Evolutionary conservation across 108 stramenopile species (phyloP).

Genomic region (Pseudonitzschia pungens): DNA sequence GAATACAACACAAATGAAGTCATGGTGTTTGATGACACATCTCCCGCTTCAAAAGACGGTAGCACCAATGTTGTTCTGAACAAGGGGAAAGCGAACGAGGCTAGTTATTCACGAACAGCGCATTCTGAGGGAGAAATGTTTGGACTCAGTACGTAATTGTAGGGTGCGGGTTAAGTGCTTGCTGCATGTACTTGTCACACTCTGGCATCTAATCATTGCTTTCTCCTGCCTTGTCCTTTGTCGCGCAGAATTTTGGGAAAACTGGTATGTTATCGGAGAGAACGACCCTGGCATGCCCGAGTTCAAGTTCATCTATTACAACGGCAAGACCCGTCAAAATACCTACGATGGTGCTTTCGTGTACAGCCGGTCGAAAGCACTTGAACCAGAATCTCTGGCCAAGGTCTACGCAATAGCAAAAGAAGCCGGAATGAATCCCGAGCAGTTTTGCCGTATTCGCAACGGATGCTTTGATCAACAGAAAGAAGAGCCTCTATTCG

Average conservation of each 20-base stretch:
- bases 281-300: constrained; percentile 75
- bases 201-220: neutral
- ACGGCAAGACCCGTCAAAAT: constrained; percentile 95
- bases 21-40: constrained; percentile 78
- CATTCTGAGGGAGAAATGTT: constrained; percentile 93
- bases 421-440: constrained; percentile 89
- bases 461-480: constrained; percentile 82
- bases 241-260: constrained; percentile 93
- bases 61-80: constrained; percentile 48
- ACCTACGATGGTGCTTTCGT: constrained; percentile 97
- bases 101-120: constrained; percentile 76
- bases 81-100: constrained; percentile 55
- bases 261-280: constrained; percentile 93
- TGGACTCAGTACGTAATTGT: constrained; percentile 77
- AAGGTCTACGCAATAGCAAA: constrained; percentile 88
- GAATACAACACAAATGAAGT: constrained; percentile 82
- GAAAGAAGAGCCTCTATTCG: constrained; percentile 7
- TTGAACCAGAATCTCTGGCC: constrained; percentile 73
- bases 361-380: constrained; percentile 82
- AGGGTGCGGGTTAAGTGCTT: neutral
- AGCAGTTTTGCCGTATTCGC: constrained; percentile 89
- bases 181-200: neutral
- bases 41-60: constrained; percentile 4
- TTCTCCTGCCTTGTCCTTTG: neutral
- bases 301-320: constrained; percentile 97